Conservation (phyloP, 108 stramenopile genomes). For the Nannochloropsis granulata region DNA sequence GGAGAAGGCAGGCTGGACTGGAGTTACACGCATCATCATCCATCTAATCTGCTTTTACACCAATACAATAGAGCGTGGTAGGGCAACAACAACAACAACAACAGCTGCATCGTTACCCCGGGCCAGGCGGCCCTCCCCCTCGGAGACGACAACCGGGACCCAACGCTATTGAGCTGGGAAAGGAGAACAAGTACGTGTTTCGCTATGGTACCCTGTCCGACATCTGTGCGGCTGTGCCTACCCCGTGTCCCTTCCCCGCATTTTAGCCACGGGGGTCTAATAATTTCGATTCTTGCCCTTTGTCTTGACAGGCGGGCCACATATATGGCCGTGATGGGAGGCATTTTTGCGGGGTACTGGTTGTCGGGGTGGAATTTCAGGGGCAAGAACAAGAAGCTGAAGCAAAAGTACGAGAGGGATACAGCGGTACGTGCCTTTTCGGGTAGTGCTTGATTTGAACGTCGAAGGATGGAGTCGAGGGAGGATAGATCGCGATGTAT, state of each 20-base stretch:
- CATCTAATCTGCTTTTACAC: too few relatives aligned
- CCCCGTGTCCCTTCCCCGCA: neutral
- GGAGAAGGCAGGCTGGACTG: too few relatives aligned
- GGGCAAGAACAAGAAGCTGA: neutral
- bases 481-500: too few relatives aligned
- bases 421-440: neutral
- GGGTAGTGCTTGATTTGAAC: neutral
- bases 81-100: neutral
- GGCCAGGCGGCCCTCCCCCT: neutral
- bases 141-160: neutral
- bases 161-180: neutral
- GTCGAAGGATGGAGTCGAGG: too few relatives aligned
- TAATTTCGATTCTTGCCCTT: neutral
- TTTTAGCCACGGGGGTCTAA: neutral
- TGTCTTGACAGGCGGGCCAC: neutral
- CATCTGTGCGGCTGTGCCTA: neutral
- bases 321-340: neutral
- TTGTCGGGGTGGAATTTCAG: neutral
- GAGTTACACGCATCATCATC: too few relatives aligned
- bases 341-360: neutral
- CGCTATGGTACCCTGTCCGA: neutral
- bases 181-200: neutral
- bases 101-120: neutral
- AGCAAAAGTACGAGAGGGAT: neutral
- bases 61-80: neutral